Evolutionary conservation across 2,329 filamentous ascomycete species (phyloP).

Genomic region (Catunica adiposa): DNA sequence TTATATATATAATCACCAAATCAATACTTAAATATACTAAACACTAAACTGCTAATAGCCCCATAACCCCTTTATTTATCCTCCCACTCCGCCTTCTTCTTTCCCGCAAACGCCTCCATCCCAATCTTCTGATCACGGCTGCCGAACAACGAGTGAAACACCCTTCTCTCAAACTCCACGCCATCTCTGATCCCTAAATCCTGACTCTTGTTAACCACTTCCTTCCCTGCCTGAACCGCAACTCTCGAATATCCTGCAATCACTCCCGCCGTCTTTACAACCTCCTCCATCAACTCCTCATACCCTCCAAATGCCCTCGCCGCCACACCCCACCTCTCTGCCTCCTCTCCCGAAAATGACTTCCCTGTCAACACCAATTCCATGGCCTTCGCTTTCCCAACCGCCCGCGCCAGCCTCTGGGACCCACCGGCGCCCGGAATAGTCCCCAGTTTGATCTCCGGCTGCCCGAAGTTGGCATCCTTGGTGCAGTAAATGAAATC

Average conservation of each 20-base stretch:
- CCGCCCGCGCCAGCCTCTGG: slow-evolving; percentile 68
- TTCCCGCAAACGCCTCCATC: slow-evolving; percentile 88
- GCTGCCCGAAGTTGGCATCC: slow-evolving; percentile 82
- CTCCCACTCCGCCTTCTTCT: slow-evolving; percentile 83
- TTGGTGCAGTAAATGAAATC: slow-evolving; percentile 85
- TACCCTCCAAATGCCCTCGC: slow-evolving; percentile 65
- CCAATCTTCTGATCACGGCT: slow-evolving; percentile 95
- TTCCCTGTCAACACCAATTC: slow-evolving; percentile 77
- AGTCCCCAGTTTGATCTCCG: slow-evolving; percentile 87
- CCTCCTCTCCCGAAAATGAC: slow-evolving; percentile 69
- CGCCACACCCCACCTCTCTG: slow-evolving; percentile 79
- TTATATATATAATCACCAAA: too few species aligned
- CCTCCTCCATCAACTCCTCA: slow-evolving; percentile 66
- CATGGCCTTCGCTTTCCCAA: slow-evolving; percentile 79
- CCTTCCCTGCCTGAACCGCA: slow-evolving; percentile 80
- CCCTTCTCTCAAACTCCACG: slow-evolving; percentile 80
- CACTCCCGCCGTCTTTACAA: slow-evolving; percentile 68
- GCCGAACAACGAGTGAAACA: slow-evolving; percentile 89
- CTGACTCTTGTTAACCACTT: slow-evolving; percentile 99
- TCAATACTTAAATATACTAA: too few species aligned
- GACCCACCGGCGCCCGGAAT: slow-evolving; percentile 86
- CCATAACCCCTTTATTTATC: slow-evolving; percentile 24
- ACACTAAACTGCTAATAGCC: neutral
- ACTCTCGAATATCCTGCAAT: slow-evolving; percentile 78
- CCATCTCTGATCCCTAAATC: slow-evolving; percentile 75